Percentiles rank a stretch among this genome's conserved stretches.
phyloP scores from a whole-genome alignment of 768 basidiomycete genomes.

The Pulveroboletus ravenelii region DNA sequence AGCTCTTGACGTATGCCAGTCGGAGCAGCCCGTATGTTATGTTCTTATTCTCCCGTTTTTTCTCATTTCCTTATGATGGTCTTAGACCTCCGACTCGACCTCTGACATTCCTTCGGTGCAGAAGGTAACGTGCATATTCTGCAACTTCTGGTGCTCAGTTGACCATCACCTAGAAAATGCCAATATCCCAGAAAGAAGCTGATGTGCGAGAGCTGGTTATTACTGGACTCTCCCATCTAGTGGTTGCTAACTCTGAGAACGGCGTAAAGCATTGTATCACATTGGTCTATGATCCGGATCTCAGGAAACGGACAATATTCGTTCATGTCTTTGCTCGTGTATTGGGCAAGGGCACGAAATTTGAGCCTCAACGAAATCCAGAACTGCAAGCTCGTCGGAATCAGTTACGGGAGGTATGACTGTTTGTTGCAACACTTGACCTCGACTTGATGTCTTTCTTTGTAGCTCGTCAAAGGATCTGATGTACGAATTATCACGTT shows the following conservation, averaged over 20 bases:
- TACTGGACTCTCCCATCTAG: constrained; percentile 73
- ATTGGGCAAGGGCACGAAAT: constrained; percentile 73
- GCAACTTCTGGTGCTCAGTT: not conserved
- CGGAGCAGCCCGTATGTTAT: constrained; percentile 40
- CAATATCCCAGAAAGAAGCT: constrained; percentile 46
- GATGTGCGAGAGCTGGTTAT: constrained; percentile 76
- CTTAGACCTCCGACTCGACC: constrained; percentile 43
- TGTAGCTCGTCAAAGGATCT: constrained; percentile 65
- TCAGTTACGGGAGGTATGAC: constrained; percentile 55
- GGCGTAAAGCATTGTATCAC: constrained; percentile 86
- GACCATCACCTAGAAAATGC: constrained; percentile 36
- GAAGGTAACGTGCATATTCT: constrained; percentile 33
- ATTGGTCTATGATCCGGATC: constrained; percentile 70
- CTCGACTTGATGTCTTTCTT: constrained; percentile 3
- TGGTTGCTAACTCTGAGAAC: constrained; percentile 79
- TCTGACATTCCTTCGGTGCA: constrained; percentile 47
- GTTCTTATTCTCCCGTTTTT: not conserved
- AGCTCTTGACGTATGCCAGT: constrained; percentile 50
- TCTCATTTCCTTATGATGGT: constrained; percentile 4
- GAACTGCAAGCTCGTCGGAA: constrained; percentile 44
- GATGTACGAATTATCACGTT: constrained; percentile 45
- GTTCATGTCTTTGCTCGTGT: constrained; percentile 81
- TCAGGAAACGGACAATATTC: constrained; percentile 70
- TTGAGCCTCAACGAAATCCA: constrained; percentile 55
- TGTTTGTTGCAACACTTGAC: not conserved